A percentile compares a stretch with the other conserved stretches of the same genome.
These are phyloP conservation scores for Boletellus emodensis DNA, from an alignment of 768 basidiomycete genomes.

Conservation along the genomic window DNA sequence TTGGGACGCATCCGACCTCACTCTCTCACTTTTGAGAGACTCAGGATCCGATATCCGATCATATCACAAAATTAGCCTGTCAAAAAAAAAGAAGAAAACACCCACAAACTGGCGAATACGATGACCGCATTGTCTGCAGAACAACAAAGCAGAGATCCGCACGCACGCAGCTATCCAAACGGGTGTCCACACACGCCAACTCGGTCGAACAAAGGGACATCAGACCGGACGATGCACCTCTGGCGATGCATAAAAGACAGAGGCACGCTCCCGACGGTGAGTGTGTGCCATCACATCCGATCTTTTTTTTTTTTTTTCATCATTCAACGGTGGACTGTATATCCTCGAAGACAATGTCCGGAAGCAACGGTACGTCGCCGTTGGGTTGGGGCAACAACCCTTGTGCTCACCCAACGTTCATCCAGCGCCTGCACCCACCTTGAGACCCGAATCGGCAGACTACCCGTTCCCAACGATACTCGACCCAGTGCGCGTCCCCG, in stretches of 20 bases:
- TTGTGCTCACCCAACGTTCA: not conserved
- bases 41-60: not conserved
- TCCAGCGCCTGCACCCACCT: not conserved
- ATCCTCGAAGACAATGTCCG: not conserved
- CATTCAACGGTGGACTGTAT: too few relatives aligned
- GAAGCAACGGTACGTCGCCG: not conserved
- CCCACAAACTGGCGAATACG: not conserved
- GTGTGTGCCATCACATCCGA: not conserved
- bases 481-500: constrained; percentile 15
- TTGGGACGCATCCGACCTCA: too few relatives aligned
- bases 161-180: not conserved
- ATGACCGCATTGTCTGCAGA: not conserved
- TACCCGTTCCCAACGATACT: constrained; percentile 11
- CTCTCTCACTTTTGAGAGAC: too few relatives aligned
- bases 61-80: not conserved
- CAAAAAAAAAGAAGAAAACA: not conserved
- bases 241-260: not conserved
- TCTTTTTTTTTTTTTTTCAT: not conserved
- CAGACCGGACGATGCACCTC: not conserved
- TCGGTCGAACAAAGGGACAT: not conserved
- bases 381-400: too few relatives aligned
- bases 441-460: constrained; percentile 7
- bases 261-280: not conserved
- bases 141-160: not conserved
- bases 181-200: not conserved